phyloP scores from a whole-genome alignment of 352 stramenopile genomes.

The Peronospora destructor region DNA sequence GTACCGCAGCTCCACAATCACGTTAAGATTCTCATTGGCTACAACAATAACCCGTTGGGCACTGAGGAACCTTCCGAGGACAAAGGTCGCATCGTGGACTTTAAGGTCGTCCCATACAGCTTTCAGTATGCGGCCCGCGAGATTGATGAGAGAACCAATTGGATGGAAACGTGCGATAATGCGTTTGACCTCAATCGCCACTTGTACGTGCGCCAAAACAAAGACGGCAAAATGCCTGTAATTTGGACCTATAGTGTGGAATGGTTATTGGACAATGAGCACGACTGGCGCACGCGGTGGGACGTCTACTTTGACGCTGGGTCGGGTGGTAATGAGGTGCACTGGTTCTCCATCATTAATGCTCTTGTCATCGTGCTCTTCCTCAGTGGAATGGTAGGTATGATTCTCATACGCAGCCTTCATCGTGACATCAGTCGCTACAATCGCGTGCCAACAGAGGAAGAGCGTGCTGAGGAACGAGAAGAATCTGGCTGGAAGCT shows the following conservation, averaged over 20 bases:
- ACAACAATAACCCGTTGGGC: slow-evolving; percentile 87
- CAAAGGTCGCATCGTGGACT: slow-evolving; percentile 96
- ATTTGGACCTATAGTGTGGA: slow-evolving; percentile 98
- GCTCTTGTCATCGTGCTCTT: slow-evolving; percentile 99
- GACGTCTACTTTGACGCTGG: slow-evolving; percentile 96
- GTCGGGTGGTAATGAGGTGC: slow-evolving; percentile 91
- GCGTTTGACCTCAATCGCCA: slow-evolving; percentile 54
- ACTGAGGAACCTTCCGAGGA: slow-evolving; percentile 47
- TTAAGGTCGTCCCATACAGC: slow-evolving; percentile 96
- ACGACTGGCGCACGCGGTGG: slow-evolving; percentile 97
- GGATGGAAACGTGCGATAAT: slow-evolving; percentile 72
- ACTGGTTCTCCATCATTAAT: slow-evolving; percentile 99
- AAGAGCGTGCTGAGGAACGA: slow-evolving; percentile 96
- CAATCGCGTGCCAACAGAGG: slow-evolving; percentile 93
- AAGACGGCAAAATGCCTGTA: slow-evolving; percentile 77
- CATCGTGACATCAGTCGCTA: slow-evolving; percentile 97
- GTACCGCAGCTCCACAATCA: slow-evolving; percentile 96
- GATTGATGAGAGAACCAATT: slow-evolving; percentile 53
- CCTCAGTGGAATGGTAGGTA: slow-evolving; percentile 97
- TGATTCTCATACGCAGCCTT: slow-evolving; percentile 98
- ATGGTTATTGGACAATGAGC: slow-evolving; percentile 92
- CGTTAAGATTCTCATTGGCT: slow-evolving; percentile 97
- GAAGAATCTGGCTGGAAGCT: slow-evolving; percentile 99
- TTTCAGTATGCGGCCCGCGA: slow-evolving; percentile 89
- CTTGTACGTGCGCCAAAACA: slow-evolving; percentile 80